phyloP scores from a whole-genome alignment of 257 asterid genomes.

The Primulina huaijiensis region DNA sequence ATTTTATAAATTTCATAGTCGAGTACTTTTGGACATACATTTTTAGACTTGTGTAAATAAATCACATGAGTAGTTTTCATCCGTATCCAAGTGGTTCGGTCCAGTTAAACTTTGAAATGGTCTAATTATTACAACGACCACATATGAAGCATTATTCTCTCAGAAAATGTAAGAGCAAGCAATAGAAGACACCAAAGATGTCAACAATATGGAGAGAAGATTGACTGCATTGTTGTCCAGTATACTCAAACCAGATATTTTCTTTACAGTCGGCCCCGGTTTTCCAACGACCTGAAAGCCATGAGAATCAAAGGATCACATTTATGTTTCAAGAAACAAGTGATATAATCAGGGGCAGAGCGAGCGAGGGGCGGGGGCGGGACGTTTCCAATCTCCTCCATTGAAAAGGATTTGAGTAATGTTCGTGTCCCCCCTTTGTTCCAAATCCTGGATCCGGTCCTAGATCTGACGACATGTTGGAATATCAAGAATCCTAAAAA shows the following conservation, averaged over 20 bases:
- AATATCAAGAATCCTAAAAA: too few species aligned
- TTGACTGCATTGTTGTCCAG: constrained; percentile 90
- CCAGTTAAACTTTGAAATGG: too few species aligned
- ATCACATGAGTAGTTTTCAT: too few species aligned
- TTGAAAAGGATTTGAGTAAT: too few species aligned
- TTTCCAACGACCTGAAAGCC: constrained; percentile 77
- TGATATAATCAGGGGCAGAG: not conserved
- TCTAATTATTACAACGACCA: not conserved
- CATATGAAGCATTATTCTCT: constrained; percentile 19
- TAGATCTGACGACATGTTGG: too few species aligned
- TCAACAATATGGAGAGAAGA: constrained; percentile 66
- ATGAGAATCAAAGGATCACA: constrained; percentile 12
- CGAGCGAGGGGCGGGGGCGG: not conserved
- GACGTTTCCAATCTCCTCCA: too few species aligned
- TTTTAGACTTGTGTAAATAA: too few species aligned
- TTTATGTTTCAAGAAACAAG: constrained; percentile 2
- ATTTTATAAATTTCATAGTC: too few species aligned
- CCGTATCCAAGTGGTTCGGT: too few species aligned
- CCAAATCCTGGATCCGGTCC: too few species aligned
- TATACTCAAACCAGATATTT: constrained; percentile 68
- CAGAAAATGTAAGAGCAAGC: constrained; percentile 62
- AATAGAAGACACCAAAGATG: constrained; percentile 52
- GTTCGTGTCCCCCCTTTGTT: too few species aligned
- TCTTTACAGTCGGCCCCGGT: constrained; percentile 89
- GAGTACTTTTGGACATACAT: too few species aligned